Evolutionary conservation across 331 rosid species (phyloP), one percentile per base, ranked within the genome.

Genomic region (Quercus tomentella): DNA sequence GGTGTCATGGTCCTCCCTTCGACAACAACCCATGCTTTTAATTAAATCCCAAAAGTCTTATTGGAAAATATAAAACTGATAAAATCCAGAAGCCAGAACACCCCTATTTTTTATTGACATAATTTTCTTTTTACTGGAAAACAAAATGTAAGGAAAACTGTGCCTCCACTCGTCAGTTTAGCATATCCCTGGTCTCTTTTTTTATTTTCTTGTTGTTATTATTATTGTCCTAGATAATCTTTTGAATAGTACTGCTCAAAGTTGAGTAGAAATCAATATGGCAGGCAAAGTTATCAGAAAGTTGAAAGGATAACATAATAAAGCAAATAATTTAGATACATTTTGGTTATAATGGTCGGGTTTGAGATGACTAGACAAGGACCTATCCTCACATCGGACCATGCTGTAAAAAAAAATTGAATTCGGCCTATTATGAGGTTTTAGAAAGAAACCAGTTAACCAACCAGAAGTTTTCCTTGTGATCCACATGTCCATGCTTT

Each of bases 311-410:
- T 28, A 52, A 65, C 28, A 52, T 63, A n/a, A 17, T 57, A 31
- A 3, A n/a, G 30, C 70, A 56, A 74, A 83, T 74, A 41, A 31
- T 43, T 21, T 6, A 26, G 4, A 51, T 61, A 33, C 51, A 1
- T 11, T 72, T 66, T 28, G 6, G 41, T 41, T 26, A 37, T 43
- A 7, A 66, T 56, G 77, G 82, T 26, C 61, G 55, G 2, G 51
- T 45, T 79, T 30, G 70, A 56, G 54, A 82, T 77, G 79, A 56
- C 77, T 56, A 68, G 70, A 79, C 72, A 77, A 33, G 73, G 76
- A 69, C 75, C 70, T 52, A 75, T 56, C 72, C 37, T 56, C 74
- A 23, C 10, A 17, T 7, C 60, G 75, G 77, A 51, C 80, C 79
- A 67, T 2, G 26, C 81, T 51, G 72, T 33, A 41, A 49, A 14